Evolutionary conservation across 176 grass and related monocot species (phyloP).

Genomic region (Tillandsia leiboldiana): DNA sequence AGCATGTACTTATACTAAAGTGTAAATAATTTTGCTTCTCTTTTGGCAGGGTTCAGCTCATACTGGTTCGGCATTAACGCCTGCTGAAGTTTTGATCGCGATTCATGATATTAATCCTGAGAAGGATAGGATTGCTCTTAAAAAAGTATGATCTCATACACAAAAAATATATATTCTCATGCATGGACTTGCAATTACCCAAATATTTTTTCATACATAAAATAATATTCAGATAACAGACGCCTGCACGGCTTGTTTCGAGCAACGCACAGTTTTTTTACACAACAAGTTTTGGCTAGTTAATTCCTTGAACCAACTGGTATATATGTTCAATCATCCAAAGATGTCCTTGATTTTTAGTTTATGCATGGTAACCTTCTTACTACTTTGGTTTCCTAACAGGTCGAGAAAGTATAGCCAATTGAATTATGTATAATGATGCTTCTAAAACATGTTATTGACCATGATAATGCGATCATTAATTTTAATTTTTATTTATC

Average conservation of each 20-base stretch:
- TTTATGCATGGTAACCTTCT: conserved; percentile 7
- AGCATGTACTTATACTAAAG: too few species aligned
- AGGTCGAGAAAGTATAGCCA: conserved; percentile 91
- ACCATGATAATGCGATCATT: too few species aligned
- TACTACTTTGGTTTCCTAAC: conserved; percentile 8
- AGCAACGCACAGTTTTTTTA: conserved; percentile 96
- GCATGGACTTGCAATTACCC: too few species aligned
- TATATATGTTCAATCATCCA: conserved; percentile 24
- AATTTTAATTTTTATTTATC: too few species aligned
- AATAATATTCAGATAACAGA: conserved; percentile 68
- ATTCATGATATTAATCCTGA: conserved; percentile 97
- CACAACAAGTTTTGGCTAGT: conserved; percentile 94
- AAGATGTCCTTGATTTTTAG: background rate
- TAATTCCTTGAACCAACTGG: conserved; percentile 85
- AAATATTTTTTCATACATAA: too few species aligned
- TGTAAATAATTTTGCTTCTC: conserved; percentile 5
- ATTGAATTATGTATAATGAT: too few species aligned
- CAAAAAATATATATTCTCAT: too few species aligned
- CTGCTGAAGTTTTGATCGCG: conserved; percentile 89
- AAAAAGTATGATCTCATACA: conserved; percentile 45
- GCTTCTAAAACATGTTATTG: too few species aligned
- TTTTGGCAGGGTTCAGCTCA: conserved; percentile 78
- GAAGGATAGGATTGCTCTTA: conserved; percentile 79
- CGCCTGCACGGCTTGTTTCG: conserved; percentile 95
- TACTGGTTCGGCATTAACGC: conserved; percentile 87